Percentiles rank a stretch among this genome's conserved stretches.
Conservation (phyloP, 495 filamentous ascomycete genomes). For the Halenospora varia region DNA sequence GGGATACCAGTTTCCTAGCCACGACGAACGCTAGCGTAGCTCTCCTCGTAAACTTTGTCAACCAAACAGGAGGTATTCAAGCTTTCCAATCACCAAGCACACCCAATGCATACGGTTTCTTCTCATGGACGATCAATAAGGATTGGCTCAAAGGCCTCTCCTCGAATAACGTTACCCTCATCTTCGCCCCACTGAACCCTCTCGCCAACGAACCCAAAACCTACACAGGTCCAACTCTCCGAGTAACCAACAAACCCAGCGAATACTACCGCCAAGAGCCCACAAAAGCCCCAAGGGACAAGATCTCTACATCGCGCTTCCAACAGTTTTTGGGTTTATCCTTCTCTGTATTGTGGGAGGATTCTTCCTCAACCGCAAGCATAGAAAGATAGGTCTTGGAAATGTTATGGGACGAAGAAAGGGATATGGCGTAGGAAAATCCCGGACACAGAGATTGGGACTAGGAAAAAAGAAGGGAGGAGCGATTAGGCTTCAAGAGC, state of each 20-base stretch:
- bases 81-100: constrained; percentile 14
- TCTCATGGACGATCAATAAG: constrained; percentile 15
- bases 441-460: constrained; percentile 13
- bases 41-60: constrained; percentile 16
- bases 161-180: constrained; percentile 19
- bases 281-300: constrained; percentile 11
- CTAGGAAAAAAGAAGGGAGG: constrained; percentile 13
- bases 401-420: constrained; percentile 21
- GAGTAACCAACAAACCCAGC: constrained; percentile 7
- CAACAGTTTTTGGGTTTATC: constrained; percentile 16
- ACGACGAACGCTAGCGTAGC: constrained; percentile 9
- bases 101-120: background rate
- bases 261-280: constrained; percentile 8
- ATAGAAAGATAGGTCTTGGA: constrained; percentile 16
- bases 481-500: constrained; percentile 13
- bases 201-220: background rate
- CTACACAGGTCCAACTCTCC: constrained; percentile 9
- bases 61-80: constrained; percentile 7
- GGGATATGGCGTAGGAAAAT: constrained; percentile 18
- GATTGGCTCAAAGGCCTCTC: constrained; percentile 7
- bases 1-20: constrained; percentile 14
- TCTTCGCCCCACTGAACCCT: constrained; percentile 9
- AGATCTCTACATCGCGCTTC: constrained; percentile 19
- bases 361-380: constrained; percentile 12
- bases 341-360: constrained; percentile 14